Base-by-base conservation (phyloP, 192 early-diverging fungal species). In the Entomortierella parvispora region DNA sequence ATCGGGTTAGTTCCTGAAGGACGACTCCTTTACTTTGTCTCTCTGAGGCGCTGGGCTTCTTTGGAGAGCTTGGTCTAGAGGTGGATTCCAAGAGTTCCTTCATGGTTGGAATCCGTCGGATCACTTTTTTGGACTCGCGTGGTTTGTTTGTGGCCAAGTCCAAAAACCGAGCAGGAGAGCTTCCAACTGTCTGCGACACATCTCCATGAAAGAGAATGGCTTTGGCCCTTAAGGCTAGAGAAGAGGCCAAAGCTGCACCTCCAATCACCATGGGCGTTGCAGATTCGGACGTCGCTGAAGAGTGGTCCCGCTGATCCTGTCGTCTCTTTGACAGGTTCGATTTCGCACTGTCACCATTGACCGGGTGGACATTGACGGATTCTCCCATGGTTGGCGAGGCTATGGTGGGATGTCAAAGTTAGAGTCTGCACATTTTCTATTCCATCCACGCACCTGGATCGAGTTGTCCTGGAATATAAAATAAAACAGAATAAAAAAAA, bases 161-260 rank as follows among this genome's bases (percentile, higher is more conserved):
- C 46, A 76, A 42, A 22, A 76, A 76, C 6, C 42, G 47, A 4
- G 71, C 64, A 2, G 71, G 59, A 1, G 65, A 7, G 37, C 46
- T 76, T 2, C 65, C 40, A 14, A 33, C 33, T 2, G 59, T 56
- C 25, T 76, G 71, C 17, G 71, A 58, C 3, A 54, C 26, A 49
- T 76, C 71, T 15, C 62, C 65, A 62, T 76, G 71, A 34, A 76
- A 76, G 3, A 76, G 65, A 47, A 76, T 76, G 4, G 71, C 71
- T 37, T 76, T 76, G 25, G 71, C 71, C 25, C 61, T 66, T 44
- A 76, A 52, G 4, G 71, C 65, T 26, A 76, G 18, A 1, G 71
- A 62, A 2, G 71, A 76, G 1, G 65, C n/a, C 9, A 76, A 18
- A 10, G 71, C 22, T 17, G 58, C 25, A 14, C 65, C 65, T 45